phyloP scores from a whole-genome alignment of 177 flowering plant genomes.

The Vitis hybrid region DNA sequence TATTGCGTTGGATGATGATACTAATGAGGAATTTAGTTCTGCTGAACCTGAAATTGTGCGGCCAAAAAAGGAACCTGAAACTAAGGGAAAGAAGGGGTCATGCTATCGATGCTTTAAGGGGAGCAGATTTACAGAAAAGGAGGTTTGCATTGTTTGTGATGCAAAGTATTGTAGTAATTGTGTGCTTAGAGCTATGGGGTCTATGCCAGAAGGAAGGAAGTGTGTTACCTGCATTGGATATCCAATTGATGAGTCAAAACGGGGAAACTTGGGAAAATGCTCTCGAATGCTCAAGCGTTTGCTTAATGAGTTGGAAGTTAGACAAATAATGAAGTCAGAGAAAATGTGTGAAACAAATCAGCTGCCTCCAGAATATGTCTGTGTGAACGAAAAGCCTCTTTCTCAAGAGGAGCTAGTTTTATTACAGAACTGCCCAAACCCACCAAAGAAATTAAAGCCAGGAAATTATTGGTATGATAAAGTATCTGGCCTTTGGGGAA shows the following conservation, averaged over 20 bases:
- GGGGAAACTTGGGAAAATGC: slow-evolving; percentile 78
- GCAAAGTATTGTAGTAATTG: slow-evolving; percentile 90
- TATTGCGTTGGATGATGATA: slow-evolving; percentile 25
- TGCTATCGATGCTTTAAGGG: slow-evolving; percentile 90
- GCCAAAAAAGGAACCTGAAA: slow-evolving; percentile 20
- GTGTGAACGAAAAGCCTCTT: slow-evolving; percentile 80
- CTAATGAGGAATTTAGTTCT: slow-evolving; percentile 20
- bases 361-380: slow-evolving; percentile 73
- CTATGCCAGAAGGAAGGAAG: slow-evolving; percentile 99
- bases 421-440: slow-evolving; percentile 72
- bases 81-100: slow-evolving; percentile 49
- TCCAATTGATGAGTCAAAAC: slow-evolving; percentile 76
- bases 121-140: slow-evolving; percentile 85
- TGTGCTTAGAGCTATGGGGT: slow-evolving; percentile 98
- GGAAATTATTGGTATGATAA: slow-evolving; percentile 98
- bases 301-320: slow-evolving; percentile 71
- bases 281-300: slow-evolving; percentile 80
- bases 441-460: slow-evolving; percentile 89
- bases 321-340: slow-evolving; percentile 86
- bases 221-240: slow-evolving; percentile 88
- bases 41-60: slow-evolving; percentile 15
- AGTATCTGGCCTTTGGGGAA: slow-evolving; percentile 99
- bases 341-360: slow-evolving; percentile 85
- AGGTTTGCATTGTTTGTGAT: slow-evolving; percentile 91
- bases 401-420: slow-evolving; percentile 70